Evolutionary conservation across 2,329 filamentous ascomycete species (phyloP).

Genomic region (Ophiocordyceps camponoti-leonardi): DNA sequence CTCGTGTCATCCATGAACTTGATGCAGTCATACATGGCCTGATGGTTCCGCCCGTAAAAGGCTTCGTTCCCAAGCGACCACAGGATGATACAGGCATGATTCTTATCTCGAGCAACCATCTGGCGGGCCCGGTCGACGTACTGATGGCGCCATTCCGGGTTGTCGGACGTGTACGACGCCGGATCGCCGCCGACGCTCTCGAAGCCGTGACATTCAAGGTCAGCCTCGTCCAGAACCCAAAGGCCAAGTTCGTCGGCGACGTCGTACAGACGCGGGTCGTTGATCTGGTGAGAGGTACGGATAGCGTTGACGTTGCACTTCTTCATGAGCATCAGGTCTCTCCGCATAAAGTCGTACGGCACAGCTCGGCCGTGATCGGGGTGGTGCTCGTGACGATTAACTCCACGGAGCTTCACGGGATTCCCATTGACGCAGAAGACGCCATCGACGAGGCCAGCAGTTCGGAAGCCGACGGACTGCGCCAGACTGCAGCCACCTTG

Average conservation of each 20-base stretch:
- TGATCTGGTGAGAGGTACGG: slow-evolving; percentile 50
- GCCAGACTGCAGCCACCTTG: slow-evolving; percentile 17
- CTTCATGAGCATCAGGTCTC: slow-evolving; percentile 51
- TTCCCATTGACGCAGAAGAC: slow-evolving; percentile 48
- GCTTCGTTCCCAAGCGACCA: slow-evolving; percentile 61
- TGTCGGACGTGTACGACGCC: slow-evolving; percentile 34
- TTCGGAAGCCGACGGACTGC: slow-evolving; percentile 47
- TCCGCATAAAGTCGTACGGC: slow-evolving; percentile 39
- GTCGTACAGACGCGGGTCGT: slow-evolving; percentile 41
- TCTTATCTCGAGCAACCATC: slow-evolving; percentile 40
- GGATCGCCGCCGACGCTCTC: slow-evolving; percentile 18
- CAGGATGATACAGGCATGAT: slow-evolving; percentile 48
- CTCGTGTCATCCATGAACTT: slow-evolving; percentile 37
- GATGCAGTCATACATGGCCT: slow-evolving; percentile 49
- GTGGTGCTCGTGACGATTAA: slow-evolving; percentile 57
- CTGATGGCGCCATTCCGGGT: slow-evolving; percentile 41
- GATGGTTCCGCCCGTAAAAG: slow-evolving; percentile 51
- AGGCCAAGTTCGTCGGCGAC: slow-evolving; percentile 46
- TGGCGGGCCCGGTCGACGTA: slow-evolving; percentile 52
- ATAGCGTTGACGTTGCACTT: slow-evolving; percentile 53
- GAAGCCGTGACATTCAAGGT: slow-evolving; percentile 37
- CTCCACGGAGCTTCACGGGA: slow-evolving; percentile 47
- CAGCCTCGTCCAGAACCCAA: slow-evolving; percentile 42
- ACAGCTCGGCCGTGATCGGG: slow-evolving; percentile 43
- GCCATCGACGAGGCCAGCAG: slow-evolving; percentile 41